Evolutionary conservation across 1,284 basidiomycete genomes (phyloP).

Genomic region (Rhizoctonia solani): DNA sequence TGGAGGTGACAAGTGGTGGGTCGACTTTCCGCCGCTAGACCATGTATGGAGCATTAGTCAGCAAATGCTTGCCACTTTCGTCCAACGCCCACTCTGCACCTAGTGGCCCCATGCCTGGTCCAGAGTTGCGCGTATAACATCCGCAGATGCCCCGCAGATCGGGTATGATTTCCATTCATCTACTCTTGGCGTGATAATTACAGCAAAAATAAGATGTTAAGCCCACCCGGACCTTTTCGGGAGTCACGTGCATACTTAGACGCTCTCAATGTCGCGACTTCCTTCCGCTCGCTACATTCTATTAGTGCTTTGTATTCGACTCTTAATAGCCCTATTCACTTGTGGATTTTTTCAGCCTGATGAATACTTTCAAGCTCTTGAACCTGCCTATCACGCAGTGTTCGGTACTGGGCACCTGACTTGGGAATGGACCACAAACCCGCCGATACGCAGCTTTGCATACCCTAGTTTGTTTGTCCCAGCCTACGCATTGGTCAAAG

Average conservation of each 20-base stretch:
- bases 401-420: slow-evolving; percentile 92
- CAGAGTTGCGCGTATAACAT: too few species aligned
- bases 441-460: slow-evolving; percentile 71
- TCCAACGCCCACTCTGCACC: too few species aligned
- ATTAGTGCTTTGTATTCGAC: slow-evolving; percentile 43
- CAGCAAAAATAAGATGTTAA: too few species aligned
- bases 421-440: slow-evolving; percentile 89
- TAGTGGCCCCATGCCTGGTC: too few species aligned
- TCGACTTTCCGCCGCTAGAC: slow-evolving; percentile 19
- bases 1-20: slow-evolving; percentile 4
- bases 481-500: slow-evolving; percentile 71
- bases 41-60: slow-evolving; percentile 16
- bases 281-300: background rate
- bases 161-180: too few species aligned
- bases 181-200: too few species aligned
- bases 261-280: slow-evolving; percentile 10
- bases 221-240: background rate
- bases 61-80: background rate
- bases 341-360: slow-evolving; percentile 96
- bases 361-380: slow-evolving; percentile 94
- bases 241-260: slow-evolving; percentile 1
- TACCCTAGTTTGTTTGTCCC: slow-evolving; percentile 80
- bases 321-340: slow-evolving; percentile 62
- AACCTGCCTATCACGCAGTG: slow-evolving; percentile 86
- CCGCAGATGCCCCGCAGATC: too few species aligned